phyloP scores from a whole-genome alignment of 768 basidiomycete genomes.

The Psilocybe tampanensis region DNA sequence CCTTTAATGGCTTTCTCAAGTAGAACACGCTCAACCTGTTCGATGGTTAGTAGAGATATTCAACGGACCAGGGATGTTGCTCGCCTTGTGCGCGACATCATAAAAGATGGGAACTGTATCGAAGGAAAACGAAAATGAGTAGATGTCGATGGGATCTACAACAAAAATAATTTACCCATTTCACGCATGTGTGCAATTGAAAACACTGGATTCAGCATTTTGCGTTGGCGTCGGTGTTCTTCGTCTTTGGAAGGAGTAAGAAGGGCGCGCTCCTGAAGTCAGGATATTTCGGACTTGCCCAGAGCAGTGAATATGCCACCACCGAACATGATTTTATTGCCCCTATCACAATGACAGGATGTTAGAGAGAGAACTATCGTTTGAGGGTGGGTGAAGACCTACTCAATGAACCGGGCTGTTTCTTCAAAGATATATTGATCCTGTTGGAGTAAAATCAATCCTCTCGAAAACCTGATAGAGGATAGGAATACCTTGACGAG shows the following conservation, averaged over 20 bases:
- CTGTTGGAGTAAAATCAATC: too few species aligned
- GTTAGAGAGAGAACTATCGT: neutral
- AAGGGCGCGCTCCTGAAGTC: neutral
- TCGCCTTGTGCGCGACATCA: conserved; percentile 30
- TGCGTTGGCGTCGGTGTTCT: conserved; percentile 43
- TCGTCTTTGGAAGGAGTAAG: conserved; percentile 30
- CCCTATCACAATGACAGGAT: conserved; percentile 2
- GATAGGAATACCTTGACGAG: conserved; percentile 33
- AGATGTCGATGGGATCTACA: neutral
- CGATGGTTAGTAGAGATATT: neutral
- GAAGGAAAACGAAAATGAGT: neutral
- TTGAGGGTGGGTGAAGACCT: neutral
- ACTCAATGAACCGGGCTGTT: conserved; percentile 28
- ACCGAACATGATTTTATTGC: conserved; percentile 24
- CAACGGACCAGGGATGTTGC: neutral
- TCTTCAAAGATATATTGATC: conserved; percentile 35
- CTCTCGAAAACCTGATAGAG: too few species aligned
- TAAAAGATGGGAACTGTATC: conserved; percentile 37
- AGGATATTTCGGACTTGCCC: conserved; percentile 15
- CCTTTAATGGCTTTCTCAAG: conserved; percentile 28
- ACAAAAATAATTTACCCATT: conserved; percentile 19
- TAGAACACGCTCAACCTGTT: conserved; percentile 32
- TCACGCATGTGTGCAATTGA: conserved; percentile 41
- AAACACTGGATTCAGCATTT: conserved; percentile 50
- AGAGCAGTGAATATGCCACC: conserved; percentile 23